A percentile compares a stretch with the other conserved stretches of the same genome.
These are phyloP conservation scores for Auricularia sp. DNA, from an alignment of 768 basidiomycete species.

Conservation along the genomic window DNA sequence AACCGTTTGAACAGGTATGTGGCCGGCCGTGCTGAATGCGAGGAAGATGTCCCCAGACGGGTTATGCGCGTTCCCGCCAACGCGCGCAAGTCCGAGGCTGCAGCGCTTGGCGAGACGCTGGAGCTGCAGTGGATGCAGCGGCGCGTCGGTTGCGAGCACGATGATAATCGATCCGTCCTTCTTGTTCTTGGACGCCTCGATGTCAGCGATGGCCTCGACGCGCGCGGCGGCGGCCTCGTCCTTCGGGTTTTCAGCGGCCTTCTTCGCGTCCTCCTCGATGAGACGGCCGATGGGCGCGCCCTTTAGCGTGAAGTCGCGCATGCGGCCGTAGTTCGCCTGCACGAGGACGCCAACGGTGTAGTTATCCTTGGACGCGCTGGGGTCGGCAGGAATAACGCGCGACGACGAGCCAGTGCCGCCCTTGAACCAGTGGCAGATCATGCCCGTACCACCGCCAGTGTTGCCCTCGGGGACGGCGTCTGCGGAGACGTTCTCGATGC, in stretches of 20 bases:
- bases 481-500: background rate
- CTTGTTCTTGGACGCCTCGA: background rate
- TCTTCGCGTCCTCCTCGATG: background rate
- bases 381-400: background rate
- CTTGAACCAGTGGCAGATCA: conserved; percentile 5
- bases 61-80: conserved; percentile 2
- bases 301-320: background rate
- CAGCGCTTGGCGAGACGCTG: conserved; percentile 3
- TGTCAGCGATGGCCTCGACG: conserved; percentile 5
- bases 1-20: background rate
- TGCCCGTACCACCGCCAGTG: conserved; percentile 4
- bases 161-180: conserved; percentile 1
- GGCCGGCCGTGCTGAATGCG: background rate
- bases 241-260: background rate
- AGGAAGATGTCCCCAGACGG: conserved; percentile 6
- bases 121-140: conserved; percentile 3
- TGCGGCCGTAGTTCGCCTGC: conserved; percentile 5
- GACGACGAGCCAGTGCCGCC: conserved; percentile 5
- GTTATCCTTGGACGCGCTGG: background rate
- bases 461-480: conserved; percentile 4
- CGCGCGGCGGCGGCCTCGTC: background rate
- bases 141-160: conserved; percentile 5
- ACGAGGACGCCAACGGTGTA: conserved; percentile 7
- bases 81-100: background rate
- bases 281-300: conserved; percentile 2